Base-by-base conservation (phyloP, 2,329 filamentous ascomycete species). In the Orbilia brochopaga region DNA sequence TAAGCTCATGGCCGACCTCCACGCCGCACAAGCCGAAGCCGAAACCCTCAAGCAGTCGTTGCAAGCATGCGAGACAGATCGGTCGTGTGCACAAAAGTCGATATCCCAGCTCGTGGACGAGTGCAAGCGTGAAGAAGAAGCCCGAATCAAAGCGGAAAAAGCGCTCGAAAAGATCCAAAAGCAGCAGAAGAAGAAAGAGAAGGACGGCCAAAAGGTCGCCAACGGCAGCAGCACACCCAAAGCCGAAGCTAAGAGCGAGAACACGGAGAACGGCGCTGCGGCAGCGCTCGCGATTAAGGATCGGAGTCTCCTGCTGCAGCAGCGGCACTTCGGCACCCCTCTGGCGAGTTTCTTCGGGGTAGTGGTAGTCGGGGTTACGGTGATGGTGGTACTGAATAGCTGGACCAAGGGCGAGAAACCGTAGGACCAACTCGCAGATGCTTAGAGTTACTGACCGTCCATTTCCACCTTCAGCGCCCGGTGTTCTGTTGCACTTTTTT, bases 361-460 rank as follows among this genome's bases (percentile, higher is more conserved):
- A 32, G 90, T 94, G 24, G 80, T 94, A 63, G 81, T 94, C 72
- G 90, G 90, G 32, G 88, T 94, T 81, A 89, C 90, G 13, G 79
- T 94, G 74, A 94, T 94, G 90, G 90, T 89, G 46, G 92, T 92
- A 79, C 83, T 94, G 75, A 94, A 94, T 77, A 88, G 89, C 57
- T 93, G 90, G 90, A 89, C 91, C 77, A 83, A 83, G 76, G 79
- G 81, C 61, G 83, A 84, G 70, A 78, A 79, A 61, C 44, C 64
- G 64, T 66, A 75, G 62, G 32, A 56, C 51, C 48, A 52, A 52
- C 66, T 52, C 65, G 62, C 19, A 23, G 37, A 7, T 24, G 13
- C 21, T 5, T 17, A 21, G 37, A n/a, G 60, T 60, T 2, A 44
- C 30, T 44, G 60, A 32, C 27, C 27, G 27, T 32, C 27, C 27